Conservation (phyloP, 2,329 filamentous ascomycete genomes). For the Monosporascus sp. region DNA sequence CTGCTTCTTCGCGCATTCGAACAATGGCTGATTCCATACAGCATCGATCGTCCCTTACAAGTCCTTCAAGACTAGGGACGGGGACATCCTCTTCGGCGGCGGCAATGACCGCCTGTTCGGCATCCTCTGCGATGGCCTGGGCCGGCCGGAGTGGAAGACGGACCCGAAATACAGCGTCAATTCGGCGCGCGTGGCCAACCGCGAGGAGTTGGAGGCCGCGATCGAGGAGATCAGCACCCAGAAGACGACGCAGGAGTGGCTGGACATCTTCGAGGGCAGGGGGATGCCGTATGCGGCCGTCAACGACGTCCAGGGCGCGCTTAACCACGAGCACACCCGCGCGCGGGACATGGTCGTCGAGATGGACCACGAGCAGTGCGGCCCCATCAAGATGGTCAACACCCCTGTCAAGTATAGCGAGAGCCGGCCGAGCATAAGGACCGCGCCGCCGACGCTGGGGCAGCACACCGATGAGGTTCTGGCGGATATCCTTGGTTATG, state of each 20-base stretch:
- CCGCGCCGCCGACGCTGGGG: constrained; percentile 76
- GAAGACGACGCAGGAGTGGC: constrained; percentile 83
- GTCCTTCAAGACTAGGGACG: constrained; percentile 70
- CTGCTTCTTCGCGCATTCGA: background rate
- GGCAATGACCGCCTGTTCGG: constrained; percentile 68
- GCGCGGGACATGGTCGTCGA: constrained; percentile 88
- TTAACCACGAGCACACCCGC: constrained; percentile 78
- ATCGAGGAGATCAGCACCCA: constrained; percentile 72
- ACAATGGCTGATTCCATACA: constrained; percentile 27
- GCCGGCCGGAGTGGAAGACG: constrained; percentile 52
- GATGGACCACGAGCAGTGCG: constrained; percentile 76
- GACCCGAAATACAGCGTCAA: constrained; percentile 58
- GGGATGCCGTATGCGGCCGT: constrained; percentile 94
- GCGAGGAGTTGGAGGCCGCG: constrained; percentile 67
- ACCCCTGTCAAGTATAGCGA: constrained; percentile 93
- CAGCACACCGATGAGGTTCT: constrained; percentile 82
- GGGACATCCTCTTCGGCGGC: constrained; percentile 64
- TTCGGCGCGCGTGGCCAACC: constrained; percentile 59
- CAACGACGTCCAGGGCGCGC: constrained; percentile 81
- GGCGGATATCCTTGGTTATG: constrained; percentile 55
- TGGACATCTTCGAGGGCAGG: constrained; percentile 78
- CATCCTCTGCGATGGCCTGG: constrained; percentile 56
- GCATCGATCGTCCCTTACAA: constrained; percentile 96
- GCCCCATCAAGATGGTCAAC: constrained; percentile 83
- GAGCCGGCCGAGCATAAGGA: constrained; percentile 68